These are phyloP conservation scores for Lavandula angustifolia DNA, from an alignment of 257 asterid genomes.

Conservation along the genomic window DNA sequence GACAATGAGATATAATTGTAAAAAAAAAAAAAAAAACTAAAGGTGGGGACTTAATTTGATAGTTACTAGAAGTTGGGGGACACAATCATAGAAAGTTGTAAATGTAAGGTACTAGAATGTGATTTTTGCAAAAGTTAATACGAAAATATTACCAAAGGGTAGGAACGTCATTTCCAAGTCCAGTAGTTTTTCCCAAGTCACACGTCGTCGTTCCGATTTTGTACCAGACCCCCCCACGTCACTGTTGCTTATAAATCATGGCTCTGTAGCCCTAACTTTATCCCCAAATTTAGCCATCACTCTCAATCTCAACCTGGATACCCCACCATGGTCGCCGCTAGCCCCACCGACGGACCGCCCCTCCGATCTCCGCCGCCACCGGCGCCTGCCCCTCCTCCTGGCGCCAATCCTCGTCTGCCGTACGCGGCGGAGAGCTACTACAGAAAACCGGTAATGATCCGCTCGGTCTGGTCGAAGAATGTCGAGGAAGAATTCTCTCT, in stretches of 20 bases:
- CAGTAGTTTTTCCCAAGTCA: neutral
- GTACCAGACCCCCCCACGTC: slow-evolving; percentile 18
- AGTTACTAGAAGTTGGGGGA: too few species aligned
- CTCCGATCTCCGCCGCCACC: slow-evolving; percentile 30
- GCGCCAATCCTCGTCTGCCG: slow-evolving; percentile 1
- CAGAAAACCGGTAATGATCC: slow-evolving; percentile 40
- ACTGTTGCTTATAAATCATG: slow-evolving; percentile 10
- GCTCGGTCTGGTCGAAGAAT: slow-evolving; percentile 64
- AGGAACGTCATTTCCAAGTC: neutral
- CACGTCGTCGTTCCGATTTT: slow-evolving; percentile 16
- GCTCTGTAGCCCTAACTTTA: slow-evolving; percentile 30
- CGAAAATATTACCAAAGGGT: neutral
- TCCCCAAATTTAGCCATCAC: slow-evolving; percentile 32
- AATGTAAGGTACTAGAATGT: too few species aligned
- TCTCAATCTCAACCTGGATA: slow-evolving; percentile 33
- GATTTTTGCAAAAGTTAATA: too few species aligned
- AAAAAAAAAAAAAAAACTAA: too few species aligned
- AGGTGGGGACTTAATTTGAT: too few species aligned
- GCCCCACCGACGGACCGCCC: slow-evolving; percentile 33
- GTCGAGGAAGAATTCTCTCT: slow-evolving; percentile 51
- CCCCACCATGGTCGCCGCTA: slow-evolving; percentile 38
- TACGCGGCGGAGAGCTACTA: slow-evolving; percentile 15
- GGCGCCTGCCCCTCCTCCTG: slow-evolving; percentile 1
- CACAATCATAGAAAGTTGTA: too few species aligned
- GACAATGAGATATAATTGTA: too few species aligned